These are phyloP conservation scores for Rhodomyrtus psidioides DNA, from an alignment of 441 rosid species.

Conservation along the genomic window DNA sequence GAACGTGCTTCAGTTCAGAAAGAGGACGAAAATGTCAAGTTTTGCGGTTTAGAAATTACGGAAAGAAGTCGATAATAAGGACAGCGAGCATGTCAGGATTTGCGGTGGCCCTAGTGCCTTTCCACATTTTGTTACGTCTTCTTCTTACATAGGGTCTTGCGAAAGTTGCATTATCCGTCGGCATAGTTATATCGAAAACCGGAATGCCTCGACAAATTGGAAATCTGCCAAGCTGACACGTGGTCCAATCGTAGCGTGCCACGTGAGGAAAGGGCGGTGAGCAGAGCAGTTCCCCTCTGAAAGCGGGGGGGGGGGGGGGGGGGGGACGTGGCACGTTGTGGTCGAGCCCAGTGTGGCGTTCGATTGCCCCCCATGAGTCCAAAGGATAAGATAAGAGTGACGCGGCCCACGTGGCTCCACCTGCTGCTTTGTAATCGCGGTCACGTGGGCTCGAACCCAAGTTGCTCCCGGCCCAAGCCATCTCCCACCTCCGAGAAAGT, in stretches of 20 bases:
- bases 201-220: not conserved
- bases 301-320: too few species aligned
- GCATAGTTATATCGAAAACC: not conserved
- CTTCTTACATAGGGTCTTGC: not conserved
- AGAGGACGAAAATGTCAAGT: not conserved
- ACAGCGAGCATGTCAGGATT: not conserved
- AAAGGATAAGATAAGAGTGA: not conserved
- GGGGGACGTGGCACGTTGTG: not conserved
- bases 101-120: not conserved
- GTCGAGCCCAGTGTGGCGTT: not conserved
- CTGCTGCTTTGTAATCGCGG: fast-evolving
- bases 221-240: fast-evolving
- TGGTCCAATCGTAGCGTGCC: not conserved
- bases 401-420: not conserved
- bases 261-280: not conserved
- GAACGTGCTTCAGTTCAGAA: fast-evolving
- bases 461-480: not conserved
- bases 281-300: not conserved
- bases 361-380: not conserved
- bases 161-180: not conserved
- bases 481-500: not conserved
- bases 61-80: not conserved
- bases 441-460: not conserved
- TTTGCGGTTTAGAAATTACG: not conserved
- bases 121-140: not conserved